Evolutionary conservation across 805 yeast genomes (phyloP).

Genomic region (Wickerhamiella australiensis): DNA sequence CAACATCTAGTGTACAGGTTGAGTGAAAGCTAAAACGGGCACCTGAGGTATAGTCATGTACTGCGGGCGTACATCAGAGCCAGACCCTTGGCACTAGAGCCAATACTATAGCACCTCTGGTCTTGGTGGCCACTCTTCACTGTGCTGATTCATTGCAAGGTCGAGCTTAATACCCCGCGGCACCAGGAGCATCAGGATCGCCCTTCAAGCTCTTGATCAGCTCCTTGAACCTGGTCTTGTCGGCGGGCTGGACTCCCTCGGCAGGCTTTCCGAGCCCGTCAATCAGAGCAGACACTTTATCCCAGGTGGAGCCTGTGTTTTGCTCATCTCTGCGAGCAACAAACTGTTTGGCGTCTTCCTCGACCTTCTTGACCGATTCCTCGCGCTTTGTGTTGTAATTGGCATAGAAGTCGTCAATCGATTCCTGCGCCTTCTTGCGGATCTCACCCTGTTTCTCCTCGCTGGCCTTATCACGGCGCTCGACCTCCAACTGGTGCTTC

Average conservation of each 20-base stretch:
- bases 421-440: conserved; percentile 62
- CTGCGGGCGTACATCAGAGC: no score
- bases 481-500: conserved; percentile 65
- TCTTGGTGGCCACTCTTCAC: no score
- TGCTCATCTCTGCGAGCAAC: conserved; percentile 57
- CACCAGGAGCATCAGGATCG: conserved; percentile 64
- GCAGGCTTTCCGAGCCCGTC: conserved; percentile 32
- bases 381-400: conserved; percentile 78
- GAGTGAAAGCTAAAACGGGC: no score
- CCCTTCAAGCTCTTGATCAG: conserved; percentile 54
- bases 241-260: conserved; percentile 38
- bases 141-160: no score
- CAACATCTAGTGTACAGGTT: no score
- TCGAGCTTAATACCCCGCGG: conserved; percentile 49
- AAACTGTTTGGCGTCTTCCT: conserved; percentile 58
- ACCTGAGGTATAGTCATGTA: no score
- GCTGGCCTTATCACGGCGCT: conserved; percentile 64
- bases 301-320: conserved; percentile 43
- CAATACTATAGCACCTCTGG: no score
- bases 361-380: conserved; percentile 47
- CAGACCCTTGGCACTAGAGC: no score
- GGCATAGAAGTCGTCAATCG: conserved; percentile 85
- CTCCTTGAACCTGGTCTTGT: conserved; percentile 58
- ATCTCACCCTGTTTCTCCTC: conserved; percentile 51
- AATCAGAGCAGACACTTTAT: conserved; percentile 43